These are phyloP conservation scores for Aspergillus sp. DNA, from an alignment of 2,329 filamentous ascomycete genomes.

Conservation along the genomic window DNA sequence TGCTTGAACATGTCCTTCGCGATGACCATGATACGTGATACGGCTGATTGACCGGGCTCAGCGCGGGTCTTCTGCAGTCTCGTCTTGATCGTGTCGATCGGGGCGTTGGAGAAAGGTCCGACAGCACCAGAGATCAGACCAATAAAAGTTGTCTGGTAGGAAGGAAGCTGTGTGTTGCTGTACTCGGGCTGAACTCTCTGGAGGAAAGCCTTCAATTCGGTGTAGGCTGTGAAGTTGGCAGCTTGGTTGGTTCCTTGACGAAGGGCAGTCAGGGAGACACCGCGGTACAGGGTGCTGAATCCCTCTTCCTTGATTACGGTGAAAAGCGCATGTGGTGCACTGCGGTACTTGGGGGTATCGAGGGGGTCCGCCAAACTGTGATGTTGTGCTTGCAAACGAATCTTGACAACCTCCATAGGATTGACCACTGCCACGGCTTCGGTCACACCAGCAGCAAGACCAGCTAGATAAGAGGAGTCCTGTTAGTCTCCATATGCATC, in stretches of 20 bases:
- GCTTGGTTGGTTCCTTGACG: slow-evolving; percentile 97
- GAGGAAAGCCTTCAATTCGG: slow-evolving; percentile 81
- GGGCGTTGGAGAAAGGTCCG: slow-evolving; percentile 93
- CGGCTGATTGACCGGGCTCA: slow-evolving; percentile 75
- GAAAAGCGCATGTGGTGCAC: slow-evolving; percentile 79
- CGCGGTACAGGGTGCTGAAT: slow-evolving; percentile 81
- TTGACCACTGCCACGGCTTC: slow-evolving; percentile 96
- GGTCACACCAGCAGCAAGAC: slow-evolving; percentile 88
- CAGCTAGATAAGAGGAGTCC: slow-evolving; percentile 57
- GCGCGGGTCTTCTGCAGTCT: slow-evolving; percentile 87
- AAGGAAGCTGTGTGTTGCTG: slow-evolving; percentile 66
- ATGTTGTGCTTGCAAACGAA: slow-evolving; percentile 94
- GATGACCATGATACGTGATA: slow-evolving; percentile 76
- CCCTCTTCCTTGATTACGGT: slow-evolving; percentile 94
- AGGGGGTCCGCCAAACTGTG: slow-evolving; percentile 97
- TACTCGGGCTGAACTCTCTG: slow-evolving; percentile 72
- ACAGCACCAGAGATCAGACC: slow-evolving; percentile 91
- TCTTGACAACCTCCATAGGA: slow-evolving; percentile 99
- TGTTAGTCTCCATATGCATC: slow-evolving; percentile 2
- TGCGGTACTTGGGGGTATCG: slow-evolving; percentile 95
- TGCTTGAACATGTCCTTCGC: slow-evolving; percentile 86
- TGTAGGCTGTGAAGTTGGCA: slow-evolving; percentile 98
- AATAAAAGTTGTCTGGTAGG: slow-evolving; percentile 87
- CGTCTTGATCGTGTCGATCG: slow-evolving; percentile 99
- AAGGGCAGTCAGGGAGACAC: slow-evolving; percentile 88